Conservation (phyloP, 441 rosid species). For the Francoa sonchifolia region DNA sequence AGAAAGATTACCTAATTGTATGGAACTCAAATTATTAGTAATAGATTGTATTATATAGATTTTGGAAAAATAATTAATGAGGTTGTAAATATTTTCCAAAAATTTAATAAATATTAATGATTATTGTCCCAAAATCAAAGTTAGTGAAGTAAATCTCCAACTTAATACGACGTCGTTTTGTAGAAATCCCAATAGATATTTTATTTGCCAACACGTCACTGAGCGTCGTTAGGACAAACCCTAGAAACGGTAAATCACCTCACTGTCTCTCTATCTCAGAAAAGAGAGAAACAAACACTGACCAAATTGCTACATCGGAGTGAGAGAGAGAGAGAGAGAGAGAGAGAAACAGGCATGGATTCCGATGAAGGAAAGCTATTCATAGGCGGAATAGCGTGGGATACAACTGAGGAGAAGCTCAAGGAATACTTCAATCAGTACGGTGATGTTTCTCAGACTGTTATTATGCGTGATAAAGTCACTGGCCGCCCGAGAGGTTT, state of each 20-base stretch:
- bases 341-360: slow-evolving; percentile 11
- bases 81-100: no score
- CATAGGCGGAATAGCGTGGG: slow-evolving; percentile 32
- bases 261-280: neutral
- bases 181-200: neutral
- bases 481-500: slow-evolving; percentile 28
- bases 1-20: no score
- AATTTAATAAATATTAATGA: no score
- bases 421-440: slow-evolving; percentile 21
- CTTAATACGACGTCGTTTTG: neutral
- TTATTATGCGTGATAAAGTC: slow-evolving; percentile 26
- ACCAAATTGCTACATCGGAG: no score
- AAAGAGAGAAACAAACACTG: neutral
- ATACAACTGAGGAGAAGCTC: slow-evolving; percentile 25
- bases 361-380: slow-evolving; percentile 29
- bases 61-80: no score
- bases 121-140: no score
- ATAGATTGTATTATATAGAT: no score
- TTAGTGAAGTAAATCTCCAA: neutral
- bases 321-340: slow-evolving; percentile 1
- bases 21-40: no score
- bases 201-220: neutral
- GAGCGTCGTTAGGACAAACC: slow-evolving; percentile 4
- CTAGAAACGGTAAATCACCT: neutral
- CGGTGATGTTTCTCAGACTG: slow-evolving; percentile 20